phyloP scores from a whole-genome alignment of 2,329 filamentous ascomycete species.

The Penicillium janthinellum region DNA sequence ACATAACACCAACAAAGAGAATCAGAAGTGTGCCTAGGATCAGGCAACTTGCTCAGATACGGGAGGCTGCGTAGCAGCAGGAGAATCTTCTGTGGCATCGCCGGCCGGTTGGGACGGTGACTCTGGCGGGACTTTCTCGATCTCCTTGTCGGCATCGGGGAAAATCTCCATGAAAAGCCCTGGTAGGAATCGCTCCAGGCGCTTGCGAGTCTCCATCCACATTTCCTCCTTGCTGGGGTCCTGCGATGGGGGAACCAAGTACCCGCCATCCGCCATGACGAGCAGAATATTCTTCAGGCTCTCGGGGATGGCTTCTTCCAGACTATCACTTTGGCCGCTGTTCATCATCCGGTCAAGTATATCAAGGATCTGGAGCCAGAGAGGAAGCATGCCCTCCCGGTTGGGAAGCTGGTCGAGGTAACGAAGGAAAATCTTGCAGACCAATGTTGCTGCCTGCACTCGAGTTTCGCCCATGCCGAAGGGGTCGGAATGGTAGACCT shows the following conservation, averaged over 20 bases:
- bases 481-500: constrained; percentile 88
- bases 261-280: constrained; percentile 89
- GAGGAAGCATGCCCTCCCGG: constrained; percentile 84
- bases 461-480: constrained; percentile 94
- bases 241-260: constrained; percentile 69
- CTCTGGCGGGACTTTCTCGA: constrained; percentile 20
- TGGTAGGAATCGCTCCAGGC: constrained; percentile 63
- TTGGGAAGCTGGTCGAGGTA: constrained; percentile 83
- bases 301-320: constrained; percentile 93
- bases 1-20: not conserved
- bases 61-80: constrained; percentile 4
- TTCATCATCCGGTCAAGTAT: constrained; percentile 97
- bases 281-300: constrained; percentile 94
- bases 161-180: constrained; percentile 62
- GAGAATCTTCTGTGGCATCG: constrained; percentile 9
- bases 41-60: constrained; percentile 7
- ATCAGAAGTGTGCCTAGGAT: constrained; percentile 4
- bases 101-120: constrained; percentile 20
- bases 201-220: constrained; percentile 64
- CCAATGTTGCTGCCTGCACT: constrained; percentile 83
- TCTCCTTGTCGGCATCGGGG: constrained; percentile 40
- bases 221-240: constrained; percentile 55
- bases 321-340: constrained; percentile 84
- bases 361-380: constrained; percentile 90
- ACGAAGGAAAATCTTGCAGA: constrained; percentile 94